These are phyloP conservation scores for Fistulinella staudtii DNA, from an alignment of 1,284 basidiomycete species.

Conservation along the genomic window DNA sequence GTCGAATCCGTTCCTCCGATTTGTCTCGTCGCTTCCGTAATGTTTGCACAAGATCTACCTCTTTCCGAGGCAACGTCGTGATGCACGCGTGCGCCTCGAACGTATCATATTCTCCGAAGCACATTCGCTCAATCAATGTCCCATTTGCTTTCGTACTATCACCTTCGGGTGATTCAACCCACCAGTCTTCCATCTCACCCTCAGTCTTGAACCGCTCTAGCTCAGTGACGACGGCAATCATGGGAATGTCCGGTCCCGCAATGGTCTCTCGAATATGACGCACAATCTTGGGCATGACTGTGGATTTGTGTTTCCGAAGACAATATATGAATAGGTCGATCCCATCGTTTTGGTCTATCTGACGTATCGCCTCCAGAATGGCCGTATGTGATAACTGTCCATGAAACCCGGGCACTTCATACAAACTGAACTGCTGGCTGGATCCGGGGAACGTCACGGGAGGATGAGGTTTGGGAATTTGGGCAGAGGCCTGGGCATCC, in stretches of 20 bases:
- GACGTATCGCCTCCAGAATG: constrained; percentile 15
- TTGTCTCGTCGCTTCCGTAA: constrained; percentile 16
- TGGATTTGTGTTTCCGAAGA: constrained; percentile 19
- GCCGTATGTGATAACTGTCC: constrained; percentile 5
- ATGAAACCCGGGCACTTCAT: constrained; percentile 21
- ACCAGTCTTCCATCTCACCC: constrained; percentile 28
- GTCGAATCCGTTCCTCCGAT: constrained; percentile 16
- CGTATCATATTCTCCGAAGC: constrained; percentile 1
- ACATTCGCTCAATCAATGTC: constrained; percentile 12
- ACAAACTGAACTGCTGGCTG: constrained; percentile 10
- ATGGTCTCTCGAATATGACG: constrained; percentile 6
- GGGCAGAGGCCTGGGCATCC: constrained; percentile 3
- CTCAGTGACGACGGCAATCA: constrained; percentile 28
- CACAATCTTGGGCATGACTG: constrained; percentile 14
- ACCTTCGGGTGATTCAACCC: constrained; percentile 9
- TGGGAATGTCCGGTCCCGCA: constrained; percentile 12
- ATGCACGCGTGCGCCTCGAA: constrained; percentile 30
- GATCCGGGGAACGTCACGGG: not conserved
- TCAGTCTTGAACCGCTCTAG: constrained; percentile 20
- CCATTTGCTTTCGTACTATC: constrained; percentile 22
- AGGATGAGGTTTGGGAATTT: not conserved
- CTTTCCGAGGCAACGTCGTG: constrained; percentile 22
- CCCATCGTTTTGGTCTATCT: constrained; percentile 12
- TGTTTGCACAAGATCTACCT: constrained; percentile 7
- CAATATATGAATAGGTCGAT: constrained; percentile 26